phyloP scores from a whole-genome alignment of 352 stramenopile species.

The Phytopythium boreale region DNA sequence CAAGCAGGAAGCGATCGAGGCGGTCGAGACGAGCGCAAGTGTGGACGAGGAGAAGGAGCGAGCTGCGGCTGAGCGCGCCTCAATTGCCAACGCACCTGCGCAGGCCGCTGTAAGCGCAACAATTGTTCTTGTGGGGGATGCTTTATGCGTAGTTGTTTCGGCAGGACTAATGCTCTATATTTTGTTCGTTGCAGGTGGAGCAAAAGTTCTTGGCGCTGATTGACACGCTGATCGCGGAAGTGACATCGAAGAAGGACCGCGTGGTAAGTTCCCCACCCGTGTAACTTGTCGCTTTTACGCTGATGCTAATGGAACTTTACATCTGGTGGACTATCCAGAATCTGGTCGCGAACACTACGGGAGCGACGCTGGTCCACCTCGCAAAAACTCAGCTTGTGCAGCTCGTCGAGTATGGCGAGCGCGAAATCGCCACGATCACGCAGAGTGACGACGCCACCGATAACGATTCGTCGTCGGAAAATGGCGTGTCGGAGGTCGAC shows the following conservation, averaged over 20 bases:
- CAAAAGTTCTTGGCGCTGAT: conserved; percentile 57
- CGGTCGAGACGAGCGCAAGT: background rate
- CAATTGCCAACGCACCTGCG: background rate
- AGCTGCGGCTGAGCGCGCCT: background rate
- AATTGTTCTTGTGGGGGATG: background rate
- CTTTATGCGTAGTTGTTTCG: background rate
- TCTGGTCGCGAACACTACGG: conserved; percentile 69
- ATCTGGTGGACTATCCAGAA: conserved; percentile 13
- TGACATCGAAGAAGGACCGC: conserved; percentile 54
- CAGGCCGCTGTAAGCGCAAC: conserved; percentile 1
- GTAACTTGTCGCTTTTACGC: background rate
- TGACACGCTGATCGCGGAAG: conserved; percentile 54
- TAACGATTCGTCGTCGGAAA: conserved; percentile 15
- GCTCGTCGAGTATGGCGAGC: conserved; percentile 54
- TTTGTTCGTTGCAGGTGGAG: conserved; percentile 27
- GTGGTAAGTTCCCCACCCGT: conserved; percentile 20
- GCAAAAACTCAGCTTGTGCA: conserved; percentile 67
- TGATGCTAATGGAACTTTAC: background rate
- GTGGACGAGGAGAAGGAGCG: background rate
- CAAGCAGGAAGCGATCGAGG: conserved; percentile 19
- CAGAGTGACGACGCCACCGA: conserved; percentile 24
- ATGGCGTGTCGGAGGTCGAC: conserved; percentile 51
- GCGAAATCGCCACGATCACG: conserved; percentile 39
- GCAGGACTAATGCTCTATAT: background rate
- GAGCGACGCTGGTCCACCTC: conserved; percentile 68